Evolutionary conservation across 1,284 basidiomycete genomes (phyloP).

Genomic region (Testicularia cyperi): DNA sequence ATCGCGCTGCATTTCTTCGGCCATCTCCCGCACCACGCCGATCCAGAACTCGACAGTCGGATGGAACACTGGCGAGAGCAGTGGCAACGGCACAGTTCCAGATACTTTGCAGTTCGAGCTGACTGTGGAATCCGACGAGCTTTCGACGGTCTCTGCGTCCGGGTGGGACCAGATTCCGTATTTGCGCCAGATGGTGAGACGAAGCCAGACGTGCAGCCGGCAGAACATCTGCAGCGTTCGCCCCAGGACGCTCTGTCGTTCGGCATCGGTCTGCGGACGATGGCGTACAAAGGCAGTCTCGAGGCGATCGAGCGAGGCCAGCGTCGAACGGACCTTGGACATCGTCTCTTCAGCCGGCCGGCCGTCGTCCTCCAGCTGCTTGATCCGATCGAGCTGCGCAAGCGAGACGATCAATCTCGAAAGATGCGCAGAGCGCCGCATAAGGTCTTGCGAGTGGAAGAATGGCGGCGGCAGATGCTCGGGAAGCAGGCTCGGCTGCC

Average conservation of each 20-base stretch:
- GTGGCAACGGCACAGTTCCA: neutral
- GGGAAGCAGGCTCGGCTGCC: slow-evolving; percentile 35
- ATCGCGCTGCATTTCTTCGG: slow-evolving; percentile 13
- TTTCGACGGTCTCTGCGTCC: neutral
- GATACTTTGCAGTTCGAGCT: neutral
- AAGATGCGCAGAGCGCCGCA: slow-evolving; percentile 27
- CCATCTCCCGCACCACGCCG: slow-evolving; percentile 16
- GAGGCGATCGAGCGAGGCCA: slow-evolving; percentile 17
- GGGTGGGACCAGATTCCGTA: slow-evolving; percentile 20
- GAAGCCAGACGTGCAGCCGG: slow-evolving; percentile 38
- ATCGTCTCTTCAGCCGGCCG: slow-evolving; percentile 10
- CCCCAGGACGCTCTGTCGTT: slow-evolving; percentile 20
- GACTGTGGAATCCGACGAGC: too few species aligned
- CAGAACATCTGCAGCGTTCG: slow-evolving; percentile 41
- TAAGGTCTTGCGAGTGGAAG: slow-evolving; percentile 39
- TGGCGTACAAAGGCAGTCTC: slow-evolving; percentile 31
- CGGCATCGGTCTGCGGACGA: slow-evolving; percentile 15
- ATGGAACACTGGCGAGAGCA: slow-evolving; percentile 12
- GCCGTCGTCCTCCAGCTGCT: slow-evolving; percentile 2
- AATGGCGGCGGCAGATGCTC: slow-evolving; percentile 23
- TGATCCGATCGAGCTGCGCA: slow-evolving; percentile 14
- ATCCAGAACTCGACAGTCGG: slow-evolving; percentile 38
- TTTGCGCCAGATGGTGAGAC: slow-evolving; percentile 35
- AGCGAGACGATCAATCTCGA: slow-evolving; percentile 15
- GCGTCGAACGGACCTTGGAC: slow-evolving; percentile 4